Evolutionary conservation across 768 basidiomycete species (phyloP).

Genomic region (Lactifluus pinguis): DNA sequence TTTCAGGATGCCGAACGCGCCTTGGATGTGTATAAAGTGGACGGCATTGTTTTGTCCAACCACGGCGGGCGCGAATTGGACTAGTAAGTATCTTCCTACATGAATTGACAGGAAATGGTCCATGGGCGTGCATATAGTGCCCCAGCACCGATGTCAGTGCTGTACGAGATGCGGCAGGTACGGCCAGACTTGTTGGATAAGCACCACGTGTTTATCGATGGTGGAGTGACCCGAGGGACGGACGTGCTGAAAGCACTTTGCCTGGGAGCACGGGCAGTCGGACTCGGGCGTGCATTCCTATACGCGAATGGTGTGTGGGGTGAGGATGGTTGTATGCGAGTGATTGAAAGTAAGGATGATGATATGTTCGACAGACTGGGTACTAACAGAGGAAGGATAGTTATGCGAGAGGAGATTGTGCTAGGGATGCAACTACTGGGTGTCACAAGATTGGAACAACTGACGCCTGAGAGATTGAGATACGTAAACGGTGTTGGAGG

Average conservation of each 20-base stretch:
- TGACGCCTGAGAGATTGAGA: conserved; percentile 32
- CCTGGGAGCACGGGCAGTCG: conserved; percentile 38
- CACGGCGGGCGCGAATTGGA: conserved; percentile 42
- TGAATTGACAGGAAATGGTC: not conserved
- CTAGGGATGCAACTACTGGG: conserved; percentile 34
- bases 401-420: conserved; percentile 34
- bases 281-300: conserved; percentile 37
- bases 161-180: conserved; percentile 34
- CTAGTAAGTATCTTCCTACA: conserved; percentile 26
- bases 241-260: conserved; percentile 44
- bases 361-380: not conserved
- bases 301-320: conserved; percentile 34
- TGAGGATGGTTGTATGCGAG: conserved; percentile 23
- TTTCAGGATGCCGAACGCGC: conserved; percentile 37
- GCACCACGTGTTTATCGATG: conserved; percentile 38
- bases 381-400: conserved; percentile 19
- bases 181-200: conserved; percentile 33
- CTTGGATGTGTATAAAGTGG: conserved; percentile 31
- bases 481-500: conserved; percentile 7
- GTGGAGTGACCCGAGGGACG: conserved; percentile 37
- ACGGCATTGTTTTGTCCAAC: conserved; percentile 41
- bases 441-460: conserved; percentile 30
- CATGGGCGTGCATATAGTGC: conserved; percentile 22
- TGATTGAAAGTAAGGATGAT: conserved; percentile 22
- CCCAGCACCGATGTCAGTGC: conserved; percentile 36